phyloP scores from a whole-genome alignment of 257 asterid species.

The Solanum pinnatisectum region DNA sequence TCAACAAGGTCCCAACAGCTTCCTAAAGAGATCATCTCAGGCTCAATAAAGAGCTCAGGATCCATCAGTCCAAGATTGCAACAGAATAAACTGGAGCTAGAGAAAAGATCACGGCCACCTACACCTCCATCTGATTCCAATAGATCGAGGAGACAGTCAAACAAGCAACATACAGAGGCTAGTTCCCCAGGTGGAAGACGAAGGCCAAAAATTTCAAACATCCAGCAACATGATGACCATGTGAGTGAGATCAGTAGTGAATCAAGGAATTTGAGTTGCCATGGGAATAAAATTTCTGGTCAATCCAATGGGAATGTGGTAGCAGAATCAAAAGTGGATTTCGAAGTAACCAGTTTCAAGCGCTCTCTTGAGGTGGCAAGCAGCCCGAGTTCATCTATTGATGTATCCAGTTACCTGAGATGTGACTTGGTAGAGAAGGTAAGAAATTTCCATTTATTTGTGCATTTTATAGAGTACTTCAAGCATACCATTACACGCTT shows the following conservation, averaged over 20 bases:
- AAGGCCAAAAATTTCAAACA: constrained; percentile 30
- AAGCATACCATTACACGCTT: neutral
- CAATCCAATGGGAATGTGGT: constrained; percentile 18
- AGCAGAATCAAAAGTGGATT: constrained; percentile 22
- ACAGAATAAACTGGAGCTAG: constrained; percentile 60
- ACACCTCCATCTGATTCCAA: constrained; percentile 49
- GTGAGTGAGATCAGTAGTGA: constrained; percentile 30
- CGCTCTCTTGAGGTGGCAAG: constrained; percentile 21
- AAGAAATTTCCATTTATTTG: neutral
- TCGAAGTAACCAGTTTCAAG: constrained; percentile 25
- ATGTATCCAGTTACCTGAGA: constrained; percentile 8
- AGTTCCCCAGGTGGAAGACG: constrained; percentile 76
- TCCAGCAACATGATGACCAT: constrained; percentile 35
- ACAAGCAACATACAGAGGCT: constrained; percentile 44
- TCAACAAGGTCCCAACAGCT: constrained; percentile 36
- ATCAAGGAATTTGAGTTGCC: constrained; percentile 22
- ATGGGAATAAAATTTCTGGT: constrained; percentile 30
- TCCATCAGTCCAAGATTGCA: constrained; percentile 67
- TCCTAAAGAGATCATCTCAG: constrained; percentile 38
- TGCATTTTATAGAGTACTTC: neutral
- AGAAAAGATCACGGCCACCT: constrained; percentile 63
- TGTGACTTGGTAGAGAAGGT: constrained; percentile 39
- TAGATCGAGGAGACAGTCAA: constrained; percentile 46
- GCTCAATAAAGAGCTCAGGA: constrained; percentile 40
- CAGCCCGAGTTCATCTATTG: constrained; percentile 21